A percentile compares a stretch with the other conserved stretches of the same genome.
Conservation (phyloP, 352 stramenopile genomes). For the Phytophthora chlamydospora region DNA sequence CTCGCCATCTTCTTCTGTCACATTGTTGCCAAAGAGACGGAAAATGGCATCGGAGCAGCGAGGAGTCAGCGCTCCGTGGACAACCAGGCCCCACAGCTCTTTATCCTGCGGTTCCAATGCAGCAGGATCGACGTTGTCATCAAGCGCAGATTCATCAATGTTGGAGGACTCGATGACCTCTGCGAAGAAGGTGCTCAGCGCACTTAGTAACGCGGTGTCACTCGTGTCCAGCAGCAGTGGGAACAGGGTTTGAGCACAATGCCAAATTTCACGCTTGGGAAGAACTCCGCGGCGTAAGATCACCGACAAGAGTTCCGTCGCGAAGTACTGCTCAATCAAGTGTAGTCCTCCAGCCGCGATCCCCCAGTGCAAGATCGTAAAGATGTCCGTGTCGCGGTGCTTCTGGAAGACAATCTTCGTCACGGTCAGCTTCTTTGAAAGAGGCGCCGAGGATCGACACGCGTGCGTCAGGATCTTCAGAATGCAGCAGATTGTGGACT, state of each 20-base stretch:
- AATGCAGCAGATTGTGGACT: constrained; percentile 74
- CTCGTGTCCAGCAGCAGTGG: constrained; percentile 39
- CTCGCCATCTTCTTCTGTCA: constrained; percentile 15
- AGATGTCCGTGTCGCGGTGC: constrained; percentile 43
- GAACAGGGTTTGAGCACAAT: constrained; percentile 53
- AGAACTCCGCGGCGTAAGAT: constrained; percentile 63
- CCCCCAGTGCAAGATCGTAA: constrained; percentile 45
- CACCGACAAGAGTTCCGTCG: constrained; percentile 66
- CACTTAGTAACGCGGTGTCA: constrained; percentile 57
- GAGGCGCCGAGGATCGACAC: constrained; percentile 63
- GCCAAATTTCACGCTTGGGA: constrained; percentile 56
- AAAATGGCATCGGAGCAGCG: constrained; percentile 45
- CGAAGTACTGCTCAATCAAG: constrained; percentile 66
- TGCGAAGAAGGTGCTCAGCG: constrained; percentile 66
- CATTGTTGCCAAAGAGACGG: constrained; percentile 51
- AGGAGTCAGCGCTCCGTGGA: constrained; percentile 46
- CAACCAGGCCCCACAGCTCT: constrained; percentile 58
- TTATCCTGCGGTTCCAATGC: constrained; percentile 29
- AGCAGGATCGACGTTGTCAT: constrained; percentile 8
- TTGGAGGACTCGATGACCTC: constrained; percentile 63
- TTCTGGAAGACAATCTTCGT: constrained; percentile 34
- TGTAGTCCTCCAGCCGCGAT: constrained; percentile 41
- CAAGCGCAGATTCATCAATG: constrained; percentile 47
- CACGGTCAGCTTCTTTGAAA: constrained; percentile 64
- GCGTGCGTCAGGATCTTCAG: constrained; percentile 77